Evolutionary conservation across 176 grass and related monocot genomes (phyloP).

Genomic region (Alloteropsis semialata): DNA sequence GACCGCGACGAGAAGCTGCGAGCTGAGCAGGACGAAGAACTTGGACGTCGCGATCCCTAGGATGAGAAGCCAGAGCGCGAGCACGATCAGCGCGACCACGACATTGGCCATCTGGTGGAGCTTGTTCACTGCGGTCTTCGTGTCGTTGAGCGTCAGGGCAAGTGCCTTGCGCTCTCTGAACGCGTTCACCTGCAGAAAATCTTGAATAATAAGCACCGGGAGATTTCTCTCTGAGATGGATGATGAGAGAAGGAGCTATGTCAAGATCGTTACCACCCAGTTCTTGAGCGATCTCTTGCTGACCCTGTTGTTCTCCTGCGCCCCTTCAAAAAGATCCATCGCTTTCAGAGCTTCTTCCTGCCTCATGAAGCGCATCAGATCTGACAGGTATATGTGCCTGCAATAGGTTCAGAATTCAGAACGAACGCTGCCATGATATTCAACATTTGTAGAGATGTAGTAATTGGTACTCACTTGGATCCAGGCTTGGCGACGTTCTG

Average conservation of each 20-base stretch:
- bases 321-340: constrained; percentile 85
- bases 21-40: constrained; percentile 83
- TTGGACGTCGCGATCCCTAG: constrained; percentile 69
- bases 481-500: constrained; percentile 66
- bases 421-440: background rate
- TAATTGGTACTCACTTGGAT: constrained; percentile 47
- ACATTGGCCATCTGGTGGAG: constrained; percentile 96
- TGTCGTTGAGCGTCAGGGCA: constrained; percentile 95
- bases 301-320: constrained; percentile 64
- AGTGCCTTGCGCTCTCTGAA: constrained; percentile 92
- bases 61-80: constrained; percentile 84
- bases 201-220: background rate
- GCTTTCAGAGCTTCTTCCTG: constrained; percentile 71
- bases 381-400: constrained; percentile 85
- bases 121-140: constrained; percentile 95
- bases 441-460: background rate
- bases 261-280: constrained; percentile 63
- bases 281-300: constrained; percentile 86
- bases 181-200: constrained; percentile 63
- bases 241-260: background rate
- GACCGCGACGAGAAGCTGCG: constrained; percentile 67
- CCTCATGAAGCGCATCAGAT: constrained; percentile 86
- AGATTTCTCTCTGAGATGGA: background rate
- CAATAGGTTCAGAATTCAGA: constrained; percentile 3
- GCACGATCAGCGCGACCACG: constrained; percentile 57